These are phyloP conservation scores for Pseudogymnoascus sp. DNA, from an alignment of 2,329 filamentous ascomycete genomes.

Conservation along the genomic window DNA sequence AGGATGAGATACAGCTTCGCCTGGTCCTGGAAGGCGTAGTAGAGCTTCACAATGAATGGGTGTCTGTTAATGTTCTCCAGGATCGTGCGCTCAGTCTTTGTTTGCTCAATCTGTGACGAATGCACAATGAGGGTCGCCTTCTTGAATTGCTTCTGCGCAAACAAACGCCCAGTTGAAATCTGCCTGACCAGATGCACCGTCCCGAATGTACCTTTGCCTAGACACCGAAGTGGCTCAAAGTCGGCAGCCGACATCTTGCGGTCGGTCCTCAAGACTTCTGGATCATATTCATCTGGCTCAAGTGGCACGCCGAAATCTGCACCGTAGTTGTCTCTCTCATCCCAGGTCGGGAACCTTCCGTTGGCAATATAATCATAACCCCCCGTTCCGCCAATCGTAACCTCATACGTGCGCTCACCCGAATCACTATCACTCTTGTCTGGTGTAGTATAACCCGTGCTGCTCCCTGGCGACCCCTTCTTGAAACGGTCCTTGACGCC, in stretches of 20 bases:
- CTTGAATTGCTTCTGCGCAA: conserved; percentile 97
- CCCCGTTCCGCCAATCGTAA: conserved; percentile 66
- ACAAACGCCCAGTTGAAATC: conserved; percentile 74
- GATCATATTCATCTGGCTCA: conserved; percentile 44
- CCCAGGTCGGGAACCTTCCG: conserved; percentile 19
- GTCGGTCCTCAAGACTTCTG: conserved; percentile 43
- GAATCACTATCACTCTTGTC: conserved; percentile 46
- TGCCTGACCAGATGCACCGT: conserved; percentile 93
- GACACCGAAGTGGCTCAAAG: conserved; percentile 82
- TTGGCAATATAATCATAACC: conserved; percentile 61
- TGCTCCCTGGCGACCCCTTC: conserved; percentile 34
- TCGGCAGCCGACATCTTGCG: conserved; percentile 77
- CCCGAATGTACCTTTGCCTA: conserved; percentile 93
- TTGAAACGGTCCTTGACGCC: conserved; percentile 41
- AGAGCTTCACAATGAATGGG: conserved; percentile 95
- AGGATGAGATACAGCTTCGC: conserved; percentile 96
- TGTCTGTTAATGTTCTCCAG: conserved; percentile 93
- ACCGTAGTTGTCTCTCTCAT: conserved; percentile 22
- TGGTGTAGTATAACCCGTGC: conserved; percentile 24
- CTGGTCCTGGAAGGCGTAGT: conserved; percentile 96
- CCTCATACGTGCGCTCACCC: conserved; percentile 75
- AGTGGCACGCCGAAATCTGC: conserved; percentile 28
- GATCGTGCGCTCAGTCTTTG: conserved; percentile 91
- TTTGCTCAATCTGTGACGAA: conserved; percentile 93
- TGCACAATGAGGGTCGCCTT: conserved; percentile 93